These are phyloP conservation scores for Vaccinium darrowii DNA, from an alignment of 148 eudicot genomes.

Conservation along the genomic window DNA sequence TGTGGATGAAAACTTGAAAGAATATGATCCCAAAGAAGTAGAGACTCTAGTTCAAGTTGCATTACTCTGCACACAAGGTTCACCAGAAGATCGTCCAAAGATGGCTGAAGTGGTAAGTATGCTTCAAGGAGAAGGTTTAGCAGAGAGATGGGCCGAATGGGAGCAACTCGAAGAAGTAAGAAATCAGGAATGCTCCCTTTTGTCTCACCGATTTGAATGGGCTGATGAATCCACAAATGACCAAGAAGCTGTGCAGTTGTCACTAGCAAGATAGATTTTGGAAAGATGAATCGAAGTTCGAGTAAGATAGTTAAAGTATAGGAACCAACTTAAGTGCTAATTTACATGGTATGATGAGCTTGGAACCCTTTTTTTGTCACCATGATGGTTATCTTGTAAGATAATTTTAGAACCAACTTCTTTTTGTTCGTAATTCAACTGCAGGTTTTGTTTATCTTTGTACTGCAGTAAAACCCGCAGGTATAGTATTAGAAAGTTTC, in stretches of 20 bases:
- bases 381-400: background rate
- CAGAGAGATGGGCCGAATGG: slow-evolving; percentile 89
- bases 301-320: slow-evolving; percentile 2
- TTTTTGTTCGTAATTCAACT: background rate
- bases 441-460: slow-evolving; percentile 4
- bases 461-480: background rate
- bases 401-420: background rate
- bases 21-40: slow-evolving; percentile 63
- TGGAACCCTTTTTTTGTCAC: background rate
- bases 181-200: slow-evolving; percentile 53
- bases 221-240: slow-evolving; percentile 72
- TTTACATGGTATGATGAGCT: background rate
- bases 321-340: background rate
- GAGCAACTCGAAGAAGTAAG: slow-evolving; percentile 72
- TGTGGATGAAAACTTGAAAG: slow-evolving; percentile 65
- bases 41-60: slow-evolving; percentile 84
- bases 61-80: slow-evolving; percentile 76
- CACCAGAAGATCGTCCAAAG: slow-evolving; percentile 83
- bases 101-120: slow-evolving; percentile 78
- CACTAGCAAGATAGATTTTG: slow-evolving; percentile 71
- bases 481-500: background rate
- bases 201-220: slow-evolving; percentile 68
- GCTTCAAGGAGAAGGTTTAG: slow-evolving; percentile 74
- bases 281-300: background rate
- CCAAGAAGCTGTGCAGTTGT: slow-evolving; percentile 82